Evolutionary conservation across 495 filamentous ascomycete species (phyloP).

Genomic region (Penicillium bialowiezense): DNA sequence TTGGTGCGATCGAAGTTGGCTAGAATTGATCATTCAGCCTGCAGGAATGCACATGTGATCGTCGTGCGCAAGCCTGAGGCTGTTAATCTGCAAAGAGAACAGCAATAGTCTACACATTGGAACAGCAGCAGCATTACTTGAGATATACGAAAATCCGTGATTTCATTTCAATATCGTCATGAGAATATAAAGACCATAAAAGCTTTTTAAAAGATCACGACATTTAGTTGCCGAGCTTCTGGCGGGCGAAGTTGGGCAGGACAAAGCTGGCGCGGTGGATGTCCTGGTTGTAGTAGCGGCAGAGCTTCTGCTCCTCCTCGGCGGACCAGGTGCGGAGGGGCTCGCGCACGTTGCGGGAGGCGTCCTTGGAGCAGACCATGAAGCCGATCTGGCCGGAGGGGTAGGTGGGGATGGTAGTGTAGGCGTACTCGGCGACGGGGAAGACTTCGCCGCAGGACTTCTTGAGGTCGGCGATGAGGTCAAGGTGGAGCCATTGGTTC

Average conservation of each 20-base stretch:
- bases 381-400: conserved; percentile 99
- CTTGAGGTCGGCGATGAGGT: conserved; percentile 85
- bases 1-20: too few relatives aligned
- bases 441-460: conserved; percentile 97
- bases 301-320: conserved; percentile 89
- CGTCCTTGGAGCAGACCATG: conserved; percentile 99
- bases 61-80: too few relatives aligned
- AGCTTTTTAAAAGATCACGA: conserved; percentile 7
- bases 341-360: conserved; percentile 72
- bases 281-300: conserved; percentile 92
- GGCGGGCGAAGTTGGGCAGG: conserved; percentile 85
- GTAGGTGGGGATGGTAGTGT: conserved; percentile 99
- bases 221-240: conserved; percentile 55
- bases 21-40: too few relatives aligned
- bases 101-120: too few relatives aligned
- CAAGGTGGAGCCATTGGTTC: conserved; percentile 98
- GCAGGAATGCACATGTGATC: too few relatives aligned
- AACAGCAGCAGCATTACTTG: not conserved
- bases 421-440: conserved; percentile 95
- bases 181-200: conserved; percentile 9
- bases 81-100: too few relatives aligned
- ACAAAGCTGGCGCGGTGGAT: conserved; percentile 94
- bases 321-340: conserved; percentile 73
- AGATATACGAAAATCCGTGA: conserved; percentile 1
- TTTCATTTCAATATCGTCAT: conserved; percentile 15